Base-by-base conservation (phyloP, 2,329 filamentous ascomycete species). In the Sphaerulina vaccinii region DNA sequence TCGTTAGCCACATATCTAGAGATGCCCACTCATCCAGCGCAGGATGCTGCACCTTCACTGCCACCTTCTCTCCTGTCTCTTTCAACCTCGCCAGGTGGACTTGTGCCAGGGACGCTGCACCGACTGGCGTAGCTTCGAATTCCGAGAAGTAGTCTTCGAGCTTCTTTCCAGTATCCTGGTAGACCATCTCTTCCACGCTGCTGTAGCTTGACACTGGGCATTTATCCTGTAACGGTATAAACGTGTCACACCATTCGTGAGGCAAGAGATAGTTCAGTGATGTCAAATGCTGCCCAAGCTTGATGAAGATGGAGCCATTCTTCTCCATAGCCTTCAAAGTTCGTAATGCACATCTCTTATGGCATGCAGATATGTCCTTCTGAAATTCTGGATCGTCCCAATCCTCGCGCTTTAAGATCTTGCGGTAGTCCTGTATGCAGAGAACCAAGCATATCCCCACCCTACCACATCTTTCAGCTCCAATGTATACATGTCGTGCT, bases 261-360 rank as follows among this genome's bases (percentile, higher is more conserved):
- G 92, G 92, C 8, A 97, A 79, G 8, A 97, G 80, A 69, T 97
- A 97, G 66, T 93, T 95, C 87, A 97, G 88, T 58, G 90, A 92
- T 70, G 90, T 96, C 71, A 99, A 71, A 72, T 99, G 93, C 65
- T 99, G 93, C 6, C 93, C 93, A 33, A 99, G 76, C 73, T 99
- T 99, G 70, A 99, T 97, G 64, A 97, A 99, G 58, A 99, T 96
- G 22, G 92, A 95, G 21, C 95, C 93, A 70, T 96, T 97, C 77
- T 88, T 90, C 77, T 99, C 93, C 59, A 97, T 75, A 1, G 95
- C 91, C 51, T 79, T 81, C 36, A 97, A 75, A 1, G 93, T 96
- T 56, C 93, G 83, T 64, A 90, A 81, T 23, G 93, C 93, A 73
- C 93, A 99, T 70, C 93, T 82, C 69, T 95, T 87, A 71, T 99